These are phyloP conservation scores for Cordyceps tenuipes DNA, from an alignment of 2,329 filamentous ascomycete genomes.

Conservation along the genomic window DNA sequence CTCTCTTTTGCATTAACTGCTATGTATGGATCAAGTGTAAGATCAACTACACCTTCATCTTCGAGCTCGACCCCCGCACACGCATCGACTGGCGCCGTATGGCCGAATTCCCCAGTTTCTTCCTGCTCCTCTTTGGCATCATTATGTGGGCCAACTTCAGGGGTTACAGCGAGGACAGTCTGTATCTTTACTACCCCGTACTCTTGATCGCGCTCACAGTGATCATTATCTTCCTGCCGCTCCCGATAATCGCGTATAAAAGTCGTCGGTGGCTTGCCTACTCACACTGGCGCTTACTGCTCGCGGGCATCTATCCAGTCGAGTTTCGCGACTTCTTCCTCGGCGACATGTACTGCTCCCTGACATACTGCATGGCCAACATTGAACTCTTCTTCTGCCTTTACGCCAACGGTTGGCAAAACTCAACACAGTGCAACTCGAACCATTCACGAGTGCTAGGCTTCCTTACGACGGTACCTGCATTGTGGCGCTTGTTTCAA, in stretches of 20 bases:
- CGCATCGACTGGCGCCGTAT: constrained; percentile 85
- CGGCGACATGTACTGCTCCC: constrained; percentile 93
- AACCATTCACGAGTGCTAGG: constrained; percentile 74
- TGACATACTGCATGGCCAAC: constrained; percentile 85
- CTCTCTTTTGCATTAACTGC: constrained; percentile 80
- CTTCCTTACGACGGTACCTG: constrained; percentile 75
- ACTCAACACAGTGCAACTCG: constrained; percentile 75
- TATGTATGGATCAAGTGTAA: constrained; percentile 74
- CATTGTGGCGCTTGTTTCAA: constrained; percentile 84
- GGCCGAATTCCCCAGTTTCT: constrained; percentile 77
- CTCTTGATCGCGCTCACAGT: constrained; percentile 64
- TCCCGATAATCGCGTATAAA: constrained; percentile 63
- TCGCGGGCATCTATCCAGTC: constrained; percentile 83
- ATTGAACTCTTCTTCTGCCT: constrained; percentile 91
- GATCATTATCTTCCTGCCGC: constrained; percentile 66
- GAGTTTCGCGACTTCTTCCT: constrained; percentile 97
- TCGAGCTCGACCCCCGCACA: constrained; percentile 86
- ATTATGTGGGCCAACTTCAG: constrained; percentile 87
- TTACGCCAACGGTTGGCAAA: constrained; percentile 69
- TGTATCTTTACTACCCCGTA: constrained; percentile 83
- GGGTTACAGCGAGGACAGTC: constrained; percentile 50
- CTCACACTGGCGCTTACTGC: constrained; percentile 78
- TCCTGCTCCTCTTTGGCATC: constrained; percentile 68
- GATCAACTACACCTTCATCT: constrained; percentile 95
- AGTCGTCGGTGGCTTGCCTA: constrained; percentile 81